phyloP scores from a whole-genome alignment of 192 early-diverging fungal species.

The Coemansia sp. region DNA sequence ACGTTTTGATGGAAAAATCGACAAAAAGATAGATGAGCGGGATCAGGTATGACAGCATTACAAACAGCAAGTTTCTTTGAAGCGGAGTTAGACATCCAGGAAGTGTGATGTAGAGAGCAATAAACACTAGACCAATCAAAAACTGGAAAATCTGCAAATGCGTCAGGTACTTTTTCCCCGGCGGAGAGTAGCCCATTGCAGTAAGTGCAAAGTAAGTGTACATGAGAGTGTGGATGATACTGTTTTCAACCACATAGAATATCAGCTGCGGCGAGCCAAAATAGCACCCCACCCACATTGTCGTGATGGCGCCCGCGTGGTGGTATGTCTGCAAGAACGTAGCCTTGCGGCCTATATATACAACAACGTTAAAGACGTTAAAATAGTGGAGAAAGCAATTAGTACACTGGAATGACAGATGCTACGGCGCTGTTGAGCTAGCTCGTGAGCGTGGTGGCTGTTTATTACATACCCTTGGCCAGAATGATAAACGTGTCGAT shows the following conservation, averaged over 20 bases:
- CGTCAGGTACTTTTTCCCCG: constrained; percentile 80
- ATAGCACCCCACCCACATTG: constrained; percentile 85
- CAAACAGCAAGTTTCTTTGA: constrained; percentile 62
- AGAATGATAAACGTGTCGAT: constrained; percentile 86
- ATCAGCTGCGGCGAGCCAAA: constrained; percentile 77
- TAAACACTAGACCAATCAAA: constrained; percentile 66
- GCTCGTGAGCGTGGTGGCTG: neutral
- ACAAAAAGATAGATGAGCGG: constrained; percentile 80
- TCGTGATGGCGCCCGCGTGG: constrained; percentile 84
- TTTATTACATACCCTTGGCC: constrained; percentile 55
- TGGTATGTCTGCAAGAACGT: constrained; percentile 87
- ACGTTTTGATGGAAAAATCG: constrained; percentile 76
- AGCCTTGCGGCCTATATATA: constrained; percentile 57
- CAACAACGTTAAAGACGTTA: neutral
- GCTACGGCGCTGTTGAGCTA: no score
- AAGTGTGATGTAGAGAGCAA: constrained; percentile 66
- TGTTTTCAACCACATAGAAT: constrained; percentile 78
- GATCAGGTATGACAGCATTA: constrained; percentile 72
- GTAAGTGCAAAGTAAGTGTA: constrained; percentile 80
- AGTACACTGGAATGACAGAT: neutral
- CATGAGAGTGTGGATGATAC: constrained; percentile 87
- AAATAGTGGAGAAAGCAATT: neutral
- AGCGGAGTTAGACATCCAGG: constrained; percentile 60
- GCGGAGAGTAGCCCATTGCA: constrained; percentile 69
- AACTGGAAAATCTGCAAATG: constrained; percentile 86